These are phyloP conservation scores for Maudiozyma pseudohumilis DNA, from an alignment of 805 yeast genomes.

Conservation along the genomic window DNA sequence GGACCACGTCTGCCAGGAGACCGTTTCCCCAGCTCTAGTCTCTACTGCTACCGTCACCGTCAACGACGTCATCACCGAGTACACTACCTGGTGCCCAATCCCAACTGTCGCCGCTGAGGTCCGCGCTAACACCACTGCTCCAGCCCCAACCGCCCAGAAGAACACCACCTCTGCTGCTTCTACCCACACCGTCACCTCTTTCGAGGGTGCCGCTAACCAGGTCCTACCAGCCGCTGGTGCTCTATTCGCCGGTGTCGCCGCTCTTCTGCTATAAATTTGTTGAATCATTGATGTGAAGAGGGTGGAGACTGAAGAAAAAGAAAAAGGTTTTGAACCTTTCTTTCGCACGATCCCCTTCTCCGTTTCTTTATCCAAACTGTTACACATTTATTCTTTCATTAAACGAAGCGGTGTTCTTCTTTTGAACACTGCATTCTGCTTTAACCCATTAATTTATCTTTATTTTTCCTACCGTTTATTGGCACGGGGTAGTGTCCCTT, in stretches of 20 bases:
- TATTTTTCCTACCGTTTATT: no score
- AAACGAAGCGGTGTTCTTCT: no score
- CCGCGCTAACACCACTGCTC: neutral
- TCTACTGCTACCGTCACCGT: slow-evolving; percentile 30
- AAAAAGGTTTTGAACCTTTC: neutral
- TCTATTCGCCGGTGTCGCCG: slow-evolving; percentile 40
- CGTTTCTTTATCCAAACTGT: no score
- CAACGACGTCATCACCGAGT: slow-evolving; percentile 29
- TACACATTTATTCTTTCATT: no score
- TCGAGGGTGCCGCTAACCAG: slow-evolving; percentile 36
- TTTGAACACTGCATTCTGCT: no score
- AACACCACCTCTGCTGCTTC: slow-evolving; percentile 1
- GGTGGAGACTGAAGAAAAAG: no score
- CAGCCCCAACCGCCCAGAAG: slow-evolving; percentile 1
- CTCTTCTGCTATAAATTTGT: slow-evolving; percentile 35
- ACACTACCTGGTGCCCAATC: slow-evolving; percentile 30
- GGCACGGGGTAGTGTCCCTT: no score
- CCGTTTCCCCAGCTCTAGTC: slow-evolving; percentile 28
- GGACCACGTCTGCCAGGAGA: slow-evolving; percentile 25
- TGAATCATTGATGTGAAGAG: neutral
- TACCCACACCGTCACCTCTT: slow-evolving; percentile 20
- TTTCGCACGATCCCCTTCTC: no score
- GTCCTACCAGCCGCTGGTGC: slow-evolving; percentile 41
- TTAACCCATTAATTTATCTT: no score
- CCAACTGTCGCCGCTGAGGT: slow-evolving; percentile 13